phyloP scores from a whole-genome alignment of 106 monocot species.

The Dactylorhiza incarnata region DNA sequence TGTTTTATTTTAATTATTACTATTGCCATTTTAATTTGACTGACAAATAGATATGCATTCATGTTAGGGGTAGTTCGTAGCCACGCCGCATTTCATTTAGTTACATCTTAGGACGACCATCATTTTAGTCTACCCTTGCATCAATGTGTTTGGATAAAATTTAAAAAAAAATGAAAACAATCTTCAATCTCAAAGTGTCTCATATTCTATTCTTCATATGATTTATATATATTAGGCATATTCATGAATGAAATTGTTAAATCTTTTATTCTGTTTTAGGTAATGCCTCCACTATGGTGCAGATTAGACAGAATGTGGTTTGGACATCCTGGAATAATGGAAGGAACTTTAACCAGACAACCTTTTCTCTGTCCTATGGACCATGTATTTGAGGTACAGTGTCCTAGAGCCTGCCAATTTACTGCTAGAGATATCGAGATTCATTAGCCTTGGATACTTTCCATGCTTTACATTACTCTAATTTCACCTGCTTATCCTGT shows the following conservation, averaged over 20 bases:
- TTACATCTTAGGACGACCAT: too few species aligned
- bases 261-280: constrained; percentile 44
- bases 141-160: not conserved
- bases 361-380: constrained; percentile 97
- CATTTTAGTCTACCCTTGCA: too few species aligned
- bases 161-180: not conserved
- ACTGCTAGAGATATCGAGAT: not conserved
- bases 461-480: too few species aligned
- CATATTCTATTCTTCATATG: not conserved
- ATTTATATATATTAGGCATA: not conserved
- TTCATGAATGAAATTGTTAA: constrained; percentile 12
- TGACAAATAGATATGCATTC: too few species aligned
- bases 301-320: constrained; percentile 95
- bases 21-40: too few species aligned
- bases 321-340: constrained; percentile 82
- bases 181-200: not conserved
- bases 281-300: constrained; percentile 99
- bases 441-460: not conserved
- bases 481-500: too few species aligned
- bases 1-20: too few species aligned
- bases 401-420: not conserved
- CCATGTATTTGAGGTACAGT: constrained; percentile 84
- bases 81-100: too few species aligned
- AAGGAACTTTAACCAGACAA: constrained; percentile 84
- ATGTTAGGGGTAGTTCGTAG: too few species aligned